Evolutionary conservation across 768 basidiomycete species (phyloP), one percentile per base, ranked within the genome.

Genomic region (Harrya chromipes): DNA sequence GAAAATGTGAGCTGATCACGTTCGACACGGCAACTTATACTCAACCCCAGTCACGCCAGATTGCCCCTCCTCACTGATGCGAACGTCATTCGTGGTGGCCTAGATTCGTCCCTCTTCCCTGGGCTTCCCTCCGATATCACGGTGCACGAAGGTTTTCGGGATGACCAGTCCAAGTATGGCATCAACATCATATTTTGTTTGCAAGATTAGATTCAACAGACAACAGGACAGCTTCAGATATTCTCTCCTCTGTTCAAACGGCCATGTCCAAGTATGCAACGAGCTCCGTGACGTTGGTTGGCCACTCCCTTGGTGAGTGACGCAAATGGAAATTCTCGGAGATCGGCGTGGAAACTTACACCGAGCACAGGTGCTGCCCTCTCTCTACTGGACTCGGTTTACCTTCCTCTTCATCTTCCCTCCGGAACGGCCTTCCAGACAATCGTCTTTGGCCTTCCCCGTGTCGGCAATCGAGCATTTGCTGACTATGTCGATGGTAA

Each of bases 381-480:
- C 46, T 41, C 72, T 8, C 56, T 69, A 6, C 58, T 73, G 4
- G 71, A 74, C 41, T 57, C 70, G 1, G 63, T 72, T 5, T 73
- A 62, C 55, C 68, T 74, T 2, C 69, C 61, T 2, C 57, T 71
- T 10, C 59, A 65, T 36, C 62, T 73, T 13, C 67, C 70, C 10
- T 20, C 54, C 0, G 53, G 52, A 34, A 69, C 63, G 3, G 55
- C 58, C 3, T 57, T 73, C 61, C 43, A 48, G 27, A 60, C 62
- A 4, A 39, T 70, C 38, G 21, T 49, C 9, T 73, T 68, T 37
- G 73, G 70, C n/a, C 55, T 69, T 20, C 73, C 71, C 9, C 62
- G 71, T 8, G 70, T 71, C 4, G 82, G 83, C 23, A 84, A 84
- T 61, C 70, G 77, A 59, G 77, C 68, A 0, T 85, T 84, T 53